Evolutionary conservation across 352 stramenopile genomes (phyloP).

Genomic region (Globisporangium megalacanthum): DNA sequence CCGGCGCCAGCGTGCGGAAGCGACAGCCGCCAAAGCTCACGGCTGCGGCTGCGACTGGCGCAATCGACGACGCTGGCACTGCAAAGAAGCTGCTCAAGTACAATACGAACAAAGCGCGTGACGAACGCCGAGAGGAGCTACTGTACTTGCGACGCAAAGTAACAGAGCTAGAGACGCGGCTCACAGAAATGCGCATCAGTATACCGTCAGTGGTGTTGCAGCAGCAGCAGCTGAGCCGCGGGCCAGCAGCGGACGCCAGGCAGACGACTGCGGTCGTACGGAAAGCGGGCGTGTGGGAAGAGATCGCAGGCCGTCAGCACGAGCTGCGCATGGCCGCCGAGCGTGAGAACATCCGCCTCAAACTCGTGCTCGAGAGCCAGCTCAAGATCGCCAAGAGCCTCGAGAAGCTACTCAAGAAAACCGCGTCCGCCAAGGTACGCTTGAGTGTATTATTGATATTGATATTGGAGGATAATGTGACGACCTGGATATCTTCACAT

Average conservation of each 20-base stretch:
- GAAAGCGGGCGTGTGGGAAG: background rate
- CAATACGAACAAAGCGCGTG: constrained; percentile 38
- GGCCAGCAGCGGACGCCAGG: background rate
- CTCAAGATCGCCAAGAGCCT: constrained; percentile 55
- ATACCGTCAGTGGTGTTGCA: background rate
- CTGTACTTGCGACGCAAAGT: constrained; percentile 37
- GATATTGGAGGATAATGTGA: too few species aligned
- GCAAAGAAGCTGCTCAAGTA: constrained; percentile 28
- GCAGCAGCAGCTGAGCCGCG: background rate
- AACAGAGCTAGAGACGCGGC: constrained; percentile 29
- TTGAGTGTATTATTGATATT: too few species aligned
- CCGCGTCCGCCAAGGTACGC: constrained; percentile 20
- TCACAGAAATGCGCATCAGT: constrained; percentile 4
- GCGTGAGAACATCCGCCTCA: constrained; percentile 50
- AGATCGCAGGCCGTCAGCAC: constrained; percentile 10
- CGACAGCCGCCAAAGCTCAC: background rate
- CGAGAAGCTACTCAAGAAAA: constrained; percentile 35
- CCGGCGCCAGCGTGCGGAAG: constrained; percentile 5
- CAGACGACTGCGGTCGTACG: background rate
- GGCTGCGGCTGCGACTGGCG: too few species aligned
- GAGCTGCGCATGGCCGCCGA: constrained; percentile 34
- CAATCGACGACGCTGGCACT: too few species aligned
- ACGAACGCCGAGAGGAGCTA: constrained; percentile 35
- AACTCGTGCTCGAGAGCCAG: constrained; percentile 49
- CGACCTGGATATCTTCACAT: too few species aligned